Percentiles rank a stretch among this genome's conserved stretches.
phyloP scores from a whole-genome alignment of 306 rosid genomes.

The Rubus idaeus region DNA sequence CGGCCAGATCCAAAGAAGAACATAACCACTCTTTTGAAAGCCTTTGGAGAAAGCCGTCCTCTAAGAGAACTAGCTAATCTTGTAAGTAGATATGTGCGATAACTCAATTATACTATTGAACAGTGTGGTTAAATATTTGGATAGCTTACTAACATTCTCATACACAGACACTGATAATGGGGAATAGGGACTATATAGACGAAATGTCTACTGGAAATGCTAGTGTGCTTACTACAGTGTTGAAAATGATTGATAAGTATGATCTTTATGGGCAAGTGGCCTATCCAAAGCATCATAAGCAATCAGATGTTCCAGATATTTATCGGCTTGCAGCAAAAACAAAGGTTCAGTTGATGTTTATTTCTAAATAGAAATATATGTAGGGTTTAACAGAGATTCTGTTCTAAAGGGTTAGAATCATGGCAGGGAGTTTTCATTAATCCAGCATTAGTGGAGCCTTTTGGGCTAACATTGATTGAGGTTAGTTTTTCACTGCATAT shows the following conservation, averaged over 20 bases:
- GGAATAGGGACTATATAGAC: conserved; percentile 80
- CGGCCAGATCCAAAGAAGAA: conserved; percentile 95
- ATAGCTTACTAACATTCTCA: conserved; percentile 28
- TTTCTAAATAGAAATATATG: conserved; percentile 6
- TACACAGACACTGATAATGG: conserved; percentile 75
- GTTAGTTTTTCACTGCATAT: conserved; percentile 36
- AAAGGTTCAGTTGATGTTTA: conserved; percentile 48
- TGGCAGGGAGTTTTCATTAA: conserved; percentile 92
- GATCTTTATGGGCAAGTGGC: conserved; percentile 91
- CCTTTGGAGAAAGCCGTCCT: conserved; percentile 86
- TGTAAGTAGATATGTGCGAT: conserved; percentile 46
- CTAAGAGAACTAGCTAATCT: conserved; percentile 83
- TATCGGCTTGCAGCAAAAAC: conserved; percentile 82
- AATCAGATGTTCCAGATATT: conserved; percentile 90
- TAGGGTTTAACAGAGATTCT: background rate
- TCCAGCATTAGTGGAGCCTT: conserved; percentile 93
- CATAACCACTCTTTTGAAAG: conserved; percentile 77
- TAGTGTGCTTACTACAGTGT: conserved; percentile 68
- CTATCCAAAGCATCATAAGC: conserved; percentile 90
- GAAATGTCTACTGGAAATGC: conserved; percentile 83
- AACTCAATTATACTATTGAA: background rate
- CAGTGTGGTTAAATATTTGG: conserved; percentile 3
- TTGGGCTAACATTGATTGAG: conserved; percentile 93
- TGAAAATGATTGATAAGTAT: conserved; percentile 82
- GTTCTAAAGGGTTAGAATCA: conserved; percentile 27